phyloP scores from a whole-genome alignment of 345 rosid species.

The Salix brachista region DNA sequence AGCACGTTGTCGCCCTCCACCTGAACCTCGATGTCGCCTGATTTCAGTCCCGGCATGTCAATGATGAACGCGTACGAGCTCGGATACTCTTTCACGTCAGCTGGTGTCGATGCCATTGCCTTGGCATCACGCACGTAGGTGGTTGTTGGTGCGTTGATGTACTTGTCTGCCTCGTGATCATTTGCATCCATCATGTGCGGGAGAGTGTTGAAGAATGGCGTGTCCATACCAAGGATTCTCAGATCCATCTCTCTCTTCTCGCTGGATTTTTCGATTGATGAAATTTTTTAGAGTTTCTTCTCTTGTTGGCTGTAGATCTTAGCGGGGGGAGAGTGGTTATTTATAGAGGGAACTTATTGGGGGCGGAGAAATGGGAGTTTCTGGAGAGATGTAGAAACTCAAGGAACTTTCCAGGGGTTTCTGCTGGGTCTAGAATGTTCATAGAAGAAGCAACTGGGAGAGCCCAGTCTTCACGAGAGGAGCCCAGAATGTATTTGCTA shows the following conservation, averaged over 20 bases:
- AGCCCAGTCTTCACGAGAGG: too few species aligned
- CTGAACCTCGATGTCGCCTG: slow-evolving; percentile 64
- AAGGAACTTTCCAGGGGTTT: not conserved
- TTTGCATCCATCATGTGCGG: slow-evolving; percentile 53
- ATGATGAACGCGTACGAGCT: slow-evolving; percentile 52
- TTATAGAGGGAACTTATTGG: not conserved
- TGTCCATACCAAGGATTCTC: slow-evolving; percentile 38
- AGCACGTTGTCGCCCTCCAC: slow-evolving; percentile 69
- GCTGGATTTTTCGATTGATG: too few species aligned
- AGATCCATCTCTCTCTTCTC: slow-evolving; percentile 37
- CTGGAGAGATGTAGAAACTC: not conserved
- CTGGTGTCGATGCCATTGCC: slow-evolving; percentile 87
- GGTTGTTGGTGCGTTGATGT: slow-evolving; percentile 42
- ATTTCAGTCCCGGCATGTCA: slow-evolving; percentile 80
- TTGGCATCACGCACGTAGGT: slow-evolving; percentile 57
- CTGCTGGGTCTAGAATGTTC: not conserved
- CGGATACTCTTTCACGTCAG: slow-evolving; percentile 60
- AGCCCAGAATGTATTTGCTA: too few species aligned
- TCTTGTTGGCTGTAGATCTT: too few species aligned
- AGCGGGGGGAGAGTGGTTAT: not conserved
- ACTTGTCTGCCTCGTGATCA: slow-evolving; percentile 28
- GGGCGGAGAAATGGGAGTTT: slow-evolving; percentile 10
- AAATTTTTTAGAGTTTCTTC: too few species aligned
- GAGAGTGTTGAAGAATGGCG: slow-evolving; percentile 41
- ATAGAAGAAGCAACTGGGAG: not conserved